Evolutionary conservation across 345 rosid genomes (phyloP).

Genomic region (Eucalyptus marginata): DNA sequence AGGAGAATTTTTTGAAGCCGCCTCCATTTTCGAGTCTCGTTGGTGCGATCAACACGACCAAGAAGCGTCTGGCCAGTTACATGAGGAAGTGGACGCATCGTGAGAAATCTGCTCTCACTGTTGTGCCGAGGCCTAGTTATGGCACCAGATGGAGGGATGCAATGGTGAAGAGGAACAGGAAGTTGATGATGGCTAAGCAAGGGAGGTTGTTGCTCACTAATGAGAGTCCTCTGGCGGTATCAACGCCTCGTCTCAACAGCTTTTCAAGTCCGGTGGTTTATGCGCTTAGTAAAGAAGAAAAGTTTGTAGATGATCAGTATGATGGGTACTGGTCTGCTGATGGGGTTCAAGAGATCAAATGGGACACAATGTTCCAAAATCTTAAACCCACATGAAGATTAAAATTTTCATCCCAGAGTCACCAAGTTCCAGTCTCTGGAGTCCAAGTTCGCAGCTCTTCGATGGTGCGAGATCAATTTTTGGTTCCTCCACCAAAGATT

Average conservation of each 20-base stretch:
- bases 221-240: slow-evolving; percentile 29
- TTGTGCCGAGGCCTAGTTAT: slow-evolving; percentile 26
- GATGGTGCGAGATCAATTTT: neutral
- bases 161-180: slow-evolving; percentile 67
- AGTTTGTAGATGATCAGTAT: slow-evolving; percentile 2
- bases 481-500: neutral
- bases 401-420: neutral
- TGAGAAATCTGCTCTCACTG: slow-evolving; percentile 30
- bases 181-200: slow-evolving; percentile 20
- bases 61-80: slow-evolving; percentile 30
- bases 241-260: slow-evolving; percentile 2
- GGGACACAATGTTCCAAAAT: slow-evolving; percentile 95
- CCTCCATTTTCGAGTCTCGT: slow-evolving; percentile 39
- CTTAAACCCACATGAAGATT: slow-evolving; percentile 66
- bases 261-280: slow-evolving; percentile 24
- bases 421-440: neutral
- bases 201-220: slow-evolving; percentile 56
- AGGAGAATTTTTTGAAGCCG: slow-evolving; percentile 12
- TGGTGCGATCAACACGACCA: slow-evolving; percentile 50
- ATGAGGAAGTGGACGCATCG: slow-evolving; percentile 34
- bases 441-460: neutral
- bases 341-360: slow-evolving; percentile 55
- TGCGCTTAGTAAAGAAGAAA: slow-evolving; percentile 33
- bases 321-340: slow-evolving; percentile 38
- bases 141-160: slow-evolving; percentile 40